These are phyloP conservation scores for Starmerella tilneyi DNA, from an alignment of 805 yeast species.

Conservation along the genomic window DNA sequence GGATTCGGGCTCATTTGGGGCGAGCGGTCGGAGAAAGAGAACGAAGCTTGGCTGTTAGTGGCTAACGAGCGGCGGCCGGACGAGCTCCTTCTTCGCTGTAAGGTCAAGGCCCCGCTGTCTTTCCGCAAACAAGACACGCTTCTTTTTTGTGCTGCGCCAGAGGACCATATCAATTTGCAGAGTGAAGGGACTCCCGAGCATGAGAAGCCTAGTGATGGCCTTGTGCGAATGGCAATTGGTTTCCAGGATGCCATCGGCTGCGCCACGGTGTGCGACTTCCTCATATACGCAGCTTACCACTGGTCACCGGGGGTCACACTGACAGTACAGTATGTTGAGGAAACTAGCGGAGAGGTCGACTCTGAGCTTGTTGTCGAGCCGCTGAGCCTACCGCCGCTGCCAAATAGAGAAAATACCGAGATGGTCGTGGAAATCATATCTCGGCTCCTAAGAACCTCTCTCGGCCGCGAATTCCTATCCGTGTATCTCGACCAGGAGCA, in stretches of 20 bases:
- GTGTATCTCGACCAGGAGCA: slow-evolving; percentile 44
- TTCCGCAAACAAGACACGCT: slow-evolving; percentile 90
- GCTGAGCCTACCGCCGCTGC: slow-evolving; percentile 53
- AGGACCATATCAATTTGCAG: slow-evolving; percentile 32
- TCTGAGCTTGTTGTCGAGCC: slow-evolving; percentile 79
- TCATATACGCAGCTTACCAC: slow-evolving; percentile 55
- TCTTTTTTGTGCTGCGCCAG: slow-evolving; percentile 80
- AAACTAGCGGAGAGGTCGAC: slow-evolving; percentile 37
- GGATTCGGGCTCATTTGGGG: slow-evolving; percentile 91
- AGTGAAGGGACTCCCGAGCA: too few species aligned
- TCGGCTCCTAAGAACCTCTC: slow-evolving; percentile 52
- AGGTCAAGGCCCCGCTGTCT: slow-evolving; percentile 62
- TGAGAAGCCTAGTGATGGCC: background rate
- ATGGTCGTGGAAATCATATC: slow-evolving; percentile 47
- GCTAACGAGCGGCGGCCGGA: slow-evolving; percentile 54
- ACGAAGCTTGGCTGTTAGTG: slow-evolving; percentile 50
- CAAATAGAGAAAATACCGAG: slow-evolving; percentile 42
- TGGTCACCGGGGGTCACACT: slow-evolving; percentile 26
- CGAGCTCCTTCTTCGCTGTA: slow-evolving; percentile 52
- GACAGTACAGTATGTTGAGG: slow-evolving; percentile 10
- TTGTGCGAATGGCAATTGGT: slow-evolving; percentile 62
- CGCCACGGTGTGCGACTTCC: slow-evolving; percentile 67
- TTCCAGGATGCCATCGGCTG: slow-evolving; percentile 92
- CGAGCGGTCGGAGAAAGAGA: slow-evolving; percentile 35
- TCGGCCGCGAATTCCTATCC: slow-evolving; percentile 51